Conservation (phyloP, 495 filamentous ascomycete species). For the Penicillium paxilli region DNA sequence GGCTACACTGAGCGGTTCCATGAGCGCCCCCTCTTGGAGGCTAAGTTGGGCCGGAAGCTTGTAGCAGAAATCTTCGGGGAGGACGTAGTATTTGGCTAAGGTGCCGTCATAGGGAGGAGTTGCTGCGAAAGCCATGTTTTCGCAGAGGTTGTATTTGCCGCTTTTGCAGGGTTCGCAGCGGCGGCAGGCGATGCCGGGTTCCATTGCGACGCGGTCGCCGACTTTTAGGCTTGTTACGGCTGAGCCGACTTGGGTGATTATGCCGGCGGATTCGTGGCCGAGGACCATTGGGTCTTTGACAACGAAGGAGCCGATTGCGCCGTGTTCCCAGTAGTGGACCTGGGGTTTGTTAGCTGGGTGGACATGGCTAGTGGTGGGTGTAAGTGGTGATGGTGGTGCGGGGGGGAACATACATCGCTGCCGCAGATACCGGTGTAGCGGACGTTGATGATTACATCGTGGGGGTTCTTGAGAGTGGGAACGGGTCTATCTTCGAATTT, state of each 20-base stretch:
- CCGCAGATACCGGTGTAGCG: constrained; percentile 91
- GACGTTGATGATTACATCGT: constrained; percentile 80
- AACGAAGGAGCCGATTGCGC: constrained; percentile 78
- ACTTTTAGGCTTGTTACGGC: constrained; percentile 42
- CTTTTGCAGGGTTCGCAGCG: constrained; percentile 53
- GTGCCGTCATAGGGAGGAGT: constrained; percentile 57
- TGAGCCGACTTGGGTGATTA: constrained; percentile 67
- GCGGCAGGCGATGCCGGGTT: constrained; percentile 52
- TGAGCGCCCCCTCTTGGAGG: constrained; percentile 52
- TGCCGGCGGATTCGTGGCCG: constrained; percentile 87
- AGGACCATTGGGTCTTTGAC: constrained; percentile 86
- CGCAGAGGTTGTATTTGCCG: constrained; percentile 55
- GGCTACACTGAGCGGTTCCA: constrained; percentile 56
- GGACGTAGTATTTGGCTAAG: constrained; percentile 53
- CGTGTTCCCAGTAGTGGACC: constrained; percentile 89
- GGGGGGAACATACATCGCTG: constrained; percentile 61
- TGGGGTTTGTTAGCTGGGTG: constrained; percentile 17
- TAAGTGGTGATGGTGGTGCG: background rate
- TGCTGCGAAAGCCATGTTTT: constrained; percentile 53
- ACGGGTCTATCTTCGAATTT: constrained; percentile 73
- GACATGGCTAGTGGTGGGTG: background rate
- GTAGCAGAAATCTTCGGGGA: constrained; percentile 59
- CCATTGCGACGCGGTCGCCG: constrained; percentile 54
- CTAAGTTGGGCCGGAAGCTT: constrained; percentile 46
- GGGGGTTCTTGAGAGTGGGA: constrained; percentile 62